Evolutionary conservation across 345 rosid species (phyloP).

Genomic region (Camelina laxa): DNA sequence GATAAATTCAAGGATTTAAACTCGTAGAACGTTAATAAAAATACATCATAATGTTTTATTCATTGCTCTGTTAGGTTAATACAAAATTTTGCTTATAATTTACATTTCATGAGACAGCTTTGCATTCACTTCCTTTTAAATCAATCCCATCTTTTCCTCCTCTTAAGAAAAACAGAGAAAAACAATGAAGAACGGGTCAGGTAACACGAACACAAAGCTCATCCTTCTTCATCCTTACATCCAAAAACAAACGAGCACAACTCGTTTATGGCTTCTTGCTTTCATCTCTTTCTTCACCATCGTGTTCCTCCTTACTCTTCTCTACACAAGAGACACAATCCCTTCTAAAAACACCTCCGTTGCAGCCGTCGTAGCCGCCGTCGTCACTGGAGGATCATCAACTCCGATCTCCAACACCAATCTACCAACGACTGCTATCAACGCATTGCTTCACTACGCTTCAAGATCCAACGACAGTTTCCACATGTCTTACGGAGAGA

Average conservation of each 20-base stretch:
- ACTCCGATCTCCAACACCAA: slow-evolving; percentile 51
- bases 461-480: slow-evolving; percentile 75
- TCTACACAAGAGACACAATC: slow-evolving; percentile 69
- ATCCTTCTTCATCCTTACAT: slow-evolving; percentile 90
- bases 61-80: background rate
- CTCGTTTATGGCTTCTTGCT: slow-evolving; percentile 82
- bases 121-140: slow-evolving; percentile 30
- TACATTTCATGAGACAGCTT: slow-evolving; percentile 18
- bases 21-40: background rate
- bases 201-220: slow-evolving; percentile 69
- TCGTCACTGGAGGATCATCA: slow-evolving; percentile 42
- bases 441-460: slow-evolving; percentile 84
- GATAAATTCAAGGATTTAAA: background rate
- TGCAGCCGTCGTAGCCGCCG: slow-evolving; percentile 23
- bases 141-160: slow-evolving; percentile 11
- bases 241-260: slow-evolving; percentile 69
- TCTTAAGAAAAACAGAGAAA: no score
- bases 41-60: slow-evolving; percentile 13
- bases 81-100: slow-evolving; percentile 27
- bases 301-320: slow-evolving; percentile 70
- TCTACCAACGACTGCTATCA: slow-evolving; percentile 69
- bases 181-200: slow-evolving; percentile 62
- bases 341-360: slow-evolving; percentile 43
- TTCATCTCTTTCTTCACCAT: slow-evolving; percentile 76
- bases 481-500: slow-evolving; percentile 76